phyloP scores from a whole-genome alignment of 345 rosid species.

The Luvunga scandens region DNA sequence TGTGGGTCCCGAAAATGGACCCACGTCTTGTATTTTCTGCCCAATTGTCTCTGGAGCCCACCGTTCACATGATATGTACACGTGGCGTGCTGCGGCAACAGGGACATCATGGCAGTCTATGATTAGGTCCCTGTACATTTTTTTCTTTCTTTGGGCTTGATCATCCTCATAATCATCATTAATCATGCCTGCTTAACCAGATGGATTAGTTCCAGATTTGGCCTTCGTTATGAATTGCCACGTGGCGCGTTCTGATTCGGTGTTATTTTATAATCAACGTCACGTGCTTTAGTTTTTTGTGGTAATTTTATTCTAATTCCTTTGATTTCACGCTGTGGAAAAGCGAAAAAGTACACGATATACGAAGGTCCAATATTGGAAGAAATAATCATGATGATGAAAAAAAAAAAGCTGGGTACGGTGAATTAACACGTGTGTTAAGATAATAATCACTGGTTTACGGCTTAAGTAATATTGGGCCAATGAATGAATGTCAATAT shows the following conservation, averaged over 20 bases:
- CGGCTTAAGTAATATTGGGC: not conserved
- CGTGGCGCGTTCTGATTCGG: not conserved
- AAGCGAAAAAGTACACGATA: not conserved
- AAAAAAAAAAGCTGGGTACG: not conserved
- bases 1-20: not conserved
- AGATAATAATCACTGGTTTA: not conserved
- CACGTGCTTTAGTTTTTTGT: not conserved
- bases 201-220: not conserved
- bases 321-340: constrained; percentile 3
- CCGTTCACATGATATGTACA: constrained; percentile 21
- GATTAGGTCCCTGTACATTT: not conserved
- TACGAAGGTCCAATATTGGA: not conserved
- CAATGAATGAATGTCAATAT: not conserved
- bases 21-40: not conserved
- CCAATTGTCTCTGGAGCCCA: constrained; percentile 1
- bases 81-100: constrained; percentile 15
- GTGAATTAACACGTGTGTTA: constrained; percentile 7
- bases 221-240: not conserved
- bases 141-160: not conserved
- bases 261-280: not conserved
- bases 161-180: not conserved
- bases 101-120: not conserved
- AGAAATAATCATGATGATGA: not conserved
- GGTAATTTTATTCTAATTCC: not conserved
- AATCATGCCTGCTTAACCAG: not conserved